These are phyloP conservation scores for Allomyces macrogynus DNA, from an alignment of 192 early-diverging fungal genomes.

Conservation along the genomic window DNA sequence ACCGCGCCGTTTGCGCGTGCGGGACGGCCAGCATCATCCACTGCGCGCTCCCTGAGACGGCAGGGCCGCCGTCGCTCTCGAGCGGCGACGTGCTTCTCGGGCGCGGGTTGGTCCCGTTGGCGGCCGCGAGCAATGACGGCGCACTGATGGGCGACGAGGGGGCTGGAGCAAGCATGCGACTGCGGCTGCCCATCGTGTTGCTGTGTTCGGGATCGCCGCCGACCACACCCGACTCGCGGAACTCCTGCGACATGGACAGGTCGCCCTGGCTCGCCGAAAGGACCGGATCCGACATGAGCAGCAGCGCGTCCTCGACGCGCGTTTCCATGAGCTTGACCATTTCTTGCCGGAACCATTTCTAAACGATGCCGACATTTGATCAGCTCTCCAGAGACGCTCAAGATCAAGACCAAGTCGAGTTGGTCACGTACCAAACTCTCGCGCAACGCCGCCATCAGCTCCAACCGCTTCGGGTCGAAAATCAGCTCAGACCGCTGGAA, in stretches of 20 bases:
- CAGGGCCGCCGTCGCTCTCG: slow-evolving; percentile 10
- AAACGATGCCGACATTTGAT: background rate
- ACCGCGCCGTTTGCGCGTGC: slow-evolving; percentile 11
- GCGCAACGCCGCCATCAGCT: slow-evolving; percentile 50
- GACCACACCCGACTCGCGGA: background rate
- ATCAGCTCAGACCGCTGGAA: slow-evolving; percentile 60
- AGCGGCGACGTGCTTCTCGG: background rate
- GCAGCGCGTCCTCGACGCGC: slow-evolving; percentile 1
- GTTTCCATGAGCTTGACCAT: slow-evolving; percentile 9
- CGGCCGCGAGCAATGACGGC: background rate
- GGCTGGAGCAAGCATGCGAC: background rate
- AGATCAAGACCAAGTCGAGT: slow-evolving; percentile 12
- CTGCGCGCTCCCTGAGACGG: background rate
- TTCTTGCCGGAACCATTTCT: slow-evolving; percentile 45
- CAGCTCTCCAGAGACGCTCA: slow-evolving; percentile 7
- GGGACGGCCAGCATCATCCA: slow-evolving; percentile 2
- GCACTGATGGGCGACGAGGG: too few species aligned
- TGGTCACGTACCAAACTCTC: slow-evolving; percentile 53
- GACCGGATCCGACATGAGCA: background rate
- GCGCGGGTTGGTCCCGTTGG: background rate
- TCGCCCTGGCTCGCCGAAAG: too few species aligned
- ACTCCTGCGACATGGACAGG: too few species aligned
- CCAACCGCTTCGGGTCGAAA: slow-evolving; percentile 60
- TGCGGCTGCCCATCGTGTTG: background rate
- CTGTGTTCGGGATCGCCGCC: background rate